These are phyloP conservation scores for Chlorella sp. DNA, from an alignment of 139 green algal genomes.

Conservation along the genomic window DNA sequence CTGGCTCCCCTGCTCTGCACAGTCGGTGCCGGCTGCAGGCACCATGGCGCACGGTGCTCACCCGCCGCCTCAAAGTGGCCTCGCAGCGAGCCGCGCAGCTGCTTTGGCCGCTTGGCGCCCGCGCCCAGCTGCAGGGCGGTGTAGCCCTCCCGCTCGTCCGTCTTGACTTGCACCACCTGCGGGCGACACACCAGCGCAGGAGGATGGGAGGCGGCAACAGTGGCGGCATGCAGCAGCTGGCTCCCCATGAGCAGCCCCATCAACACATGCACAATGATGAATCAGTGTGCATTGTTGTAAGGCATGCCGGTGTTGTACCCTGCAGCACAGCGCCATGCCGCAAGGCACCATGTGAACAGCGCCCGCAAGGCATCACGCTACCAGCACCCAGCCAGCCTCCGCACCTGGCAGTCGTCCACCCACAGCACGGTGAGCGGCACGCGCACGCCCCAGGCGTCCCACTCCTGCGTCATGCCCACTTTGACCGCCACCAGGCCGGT, in stretches of 20 bases:
- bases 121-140: conserved; percentile 84
- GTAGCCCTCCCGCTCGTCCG: conserved; percentile 77
- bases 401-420: conserved; percentile 95
- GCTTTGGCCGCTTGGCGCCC: conserved; percentile 80
- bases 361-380: neutral
- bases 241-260: neutral
- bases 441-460: conserved; percentile 89
- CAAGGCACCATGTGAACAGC: neutral
- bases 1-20: no score
- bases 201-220: neutral
- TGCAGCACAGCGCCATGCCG: neutral
- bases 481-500: conserved; percentile 93
- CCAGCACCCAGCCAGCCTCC: no score
- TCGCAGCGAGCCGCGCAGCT: conserved; percentile 51
- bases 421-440: conserved; percentile 97
- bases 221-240: no score
- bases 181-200: neutral
- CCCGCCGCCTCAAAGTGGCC: conserved; percentile 44
- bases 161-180: conserved; percentile 91
- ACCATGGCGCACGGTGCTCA: neutral
- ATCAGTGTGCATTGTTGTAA: no score
- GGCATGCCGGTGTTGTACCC: no score
- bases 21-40: neutral
- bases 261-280: no score
- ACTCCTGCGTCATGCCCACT: conserved; percentile 97